A percentile compares a stretch with the other conserved stretches of the same genome.
Conservation (phyloP, 1,284 basidiomycete genomes). For the Fistulinella staudtii region DNA sequence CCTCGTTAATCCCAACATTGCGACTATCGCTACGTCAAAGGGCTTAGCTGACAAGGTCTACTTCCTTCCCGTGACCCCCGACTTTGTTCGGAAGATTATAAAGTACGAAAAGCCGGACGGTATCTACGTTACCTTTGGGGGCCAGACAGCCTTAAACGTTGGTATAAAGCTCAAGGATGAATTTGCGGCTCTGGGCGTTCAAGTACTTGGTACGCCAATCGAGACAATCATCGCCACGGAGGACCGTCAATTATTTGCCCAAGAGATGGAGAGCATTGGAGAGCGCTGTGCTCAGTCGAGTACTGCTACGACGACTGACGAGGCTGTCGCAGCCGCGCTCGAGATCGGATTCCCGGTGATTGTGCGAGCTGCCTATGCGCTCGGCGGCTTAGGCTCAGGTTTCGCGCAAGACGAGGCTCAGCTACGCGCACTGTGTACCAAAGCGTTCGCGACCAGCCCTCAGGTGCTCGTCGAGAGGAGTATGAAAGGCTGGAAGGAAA, state of each 20-base stretch:
- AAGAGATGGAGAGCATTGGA: constrained; percentile 94
- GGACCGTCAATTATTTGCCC: constrained; percentile 92
- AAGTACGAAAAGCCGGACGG: constrained; percentile 98
- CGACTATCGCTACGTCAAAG: constrained; percentile 98
- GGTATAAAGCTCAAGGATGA: constrained; percentile 98
- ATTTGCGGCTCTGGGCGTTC: constrained; percentile 82
- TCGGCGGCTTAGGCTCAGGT: constrained; percentile 92
- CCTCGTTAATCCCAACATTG: constrained; percentile 98
- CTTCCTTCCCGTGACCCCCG: constrained; percentile 96
- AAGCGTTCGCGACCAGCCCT: constrained; percentile 95
- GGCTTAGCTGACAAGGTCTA: constrained; percentile 99
- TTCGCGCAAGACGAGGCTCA: constrained; percentile 91
- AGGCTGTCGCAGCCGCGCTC: constrained; percentile 81
- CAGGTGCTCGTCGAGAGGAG: constrained; percentile 98
- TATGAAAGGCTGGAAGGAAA: constrained; percentile 99
- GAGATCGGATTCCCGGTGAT: constrained; percentile 97
- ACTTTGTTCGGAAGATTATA: constrained; percentile 97
- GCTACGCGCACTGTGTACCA: constrained; percentile 82
- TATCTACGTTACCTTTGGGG: constrained; percentile 98
- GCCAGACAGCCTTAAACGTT: constrained; percentile 96
- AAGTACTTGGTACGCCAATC: constrained; percentile 95
- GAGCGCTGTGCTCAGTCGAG: constrained; percentile 90
- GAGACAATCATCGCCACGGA: constrained; percentile 97
- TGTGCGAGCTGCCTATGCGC: constrained; percentile 93
- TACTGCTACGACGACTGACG: constrained; percentile 81